Percentiles rank a stretch among this genome's conserved stretches.
phyloP scores from a whole-genome alignment of 116 monocot species.

The Posidonia oceanica region DNA sequence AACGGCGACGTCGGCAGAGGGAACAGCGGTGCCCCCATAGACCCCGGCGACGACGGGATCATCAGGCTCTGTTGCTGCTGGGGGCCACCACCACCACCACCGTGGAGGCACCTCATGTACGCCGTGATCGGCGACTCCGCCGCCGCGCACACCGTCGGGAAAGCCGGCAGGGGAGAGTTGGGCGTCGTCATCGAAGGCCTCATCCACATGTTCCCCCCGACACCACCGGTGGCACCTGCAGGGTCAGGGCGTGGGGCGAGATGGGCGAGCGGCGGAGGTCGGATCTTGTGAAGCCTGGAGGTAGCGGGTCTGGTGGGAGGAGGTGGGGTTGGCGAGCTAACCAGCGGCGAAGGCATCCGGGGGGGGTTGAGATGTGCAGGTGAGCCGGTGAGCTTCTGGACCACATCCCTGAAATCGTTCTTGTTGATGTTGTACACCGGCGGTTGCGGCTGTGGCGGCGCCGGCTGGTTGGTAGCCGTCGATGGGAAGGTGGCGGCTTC shows the following conservation, averaged over 20 bases:
- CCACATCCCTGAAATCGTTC: conserved; percentile 77
- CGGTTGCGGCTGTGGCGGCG: conserved; percentile 41
- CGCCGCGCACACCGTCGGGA: conserved; percentile 60
- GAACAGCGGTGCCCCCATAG: conserved; percentile 30
- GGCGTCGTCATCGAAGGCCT: conserved; percentile 21
- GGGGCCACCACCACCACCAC: conserved; percentile 12
- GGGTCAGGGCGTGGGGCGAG: conserved; percentile 1
- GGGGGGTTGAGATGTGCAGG: conserved; percentile 22
- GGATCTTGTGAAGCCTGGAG: conserved; percentile 20
- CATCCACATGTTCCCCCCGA: conserved; percentile 8
- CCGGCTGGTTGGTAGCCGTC: not conserved
- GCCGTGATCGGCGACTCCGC: conserved; percentile 87
- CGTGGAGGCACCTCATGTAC: conserved; percentile 70
- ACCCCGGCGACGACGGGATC: not conserved
- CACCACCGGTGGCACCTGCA: not conserved
- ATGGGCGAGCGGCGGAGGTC: conserved; percentile 36
- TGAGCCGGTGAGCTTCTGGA: conserved; percentile 86
- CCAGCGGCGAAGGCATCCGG: conserved; percentile 23
- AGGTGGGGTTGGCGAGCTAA: conserved; percentile 14
- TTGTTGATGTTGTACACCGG: conserved; percentile 93
- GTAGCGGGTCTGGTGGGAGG: not conserved
- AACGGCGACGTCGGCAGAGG: conserved; percentile 53
- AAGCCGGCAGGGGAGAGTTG: conserved; percentile 66
- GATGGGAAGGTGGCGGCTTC: not conserved
- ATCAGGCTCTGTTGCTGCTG: not conserved